Conservation (phyloP, 768 basidiomycete genomes). For the Tephrocybe sp. region DNA sequence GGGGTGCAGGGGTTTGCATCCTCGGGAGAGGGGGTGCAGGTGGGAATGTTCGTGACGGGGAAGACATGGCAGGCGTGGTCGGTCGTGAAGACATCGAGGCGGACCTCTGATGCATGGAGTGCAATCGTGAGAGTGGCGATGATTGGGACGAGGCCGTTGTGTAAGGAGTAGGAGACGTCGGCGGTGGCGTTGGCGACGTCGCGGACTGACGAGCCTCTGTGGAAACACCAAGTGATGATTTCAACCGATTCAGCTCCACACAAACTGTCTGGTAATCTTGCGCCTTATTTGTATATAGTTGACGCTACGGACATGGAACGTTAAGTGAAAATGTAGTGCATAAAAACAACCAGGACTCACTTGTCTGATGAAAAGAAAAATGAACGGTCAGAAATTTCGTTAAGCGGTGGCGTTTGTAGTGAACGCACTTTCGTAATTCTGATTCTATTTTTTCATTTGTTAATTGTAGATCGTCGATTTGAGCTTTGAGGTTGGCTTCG, state of each 20-base stretch:
- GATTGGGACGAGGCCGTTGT: conserved; percentile 34
- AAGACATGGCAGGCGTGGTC: conserved; percentile 43
- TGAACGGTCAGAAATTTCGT: conserved; percentile 19
- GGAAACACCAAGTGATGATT: conserved; percentile 40
- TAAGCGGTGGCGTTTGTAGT: conserved; percentile 12
- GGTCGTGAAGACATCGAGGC: conserved; percentile 53
- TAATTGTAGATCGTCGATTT: conserved; percentile 65
- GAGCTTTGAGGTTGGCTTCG: conserved; percentile 62
- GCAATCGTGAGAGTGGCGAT: conserved; percentile 47
- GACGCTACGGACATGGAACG: conserved; percentile 44
- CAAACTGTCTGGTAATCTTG: conserved; percentile 72
- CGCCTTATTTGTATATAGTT: conserved; percentile 63
- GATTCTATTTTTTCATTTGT: conserved; percentile 60
- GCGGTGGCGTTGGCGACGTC: conserved; percentile 34
- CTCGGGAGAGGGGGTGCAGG: conserved; percentile 32
- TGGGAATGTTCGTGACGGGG: conserved; percentile 41
- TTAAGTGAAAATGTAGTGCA: conserved; percentile 10
- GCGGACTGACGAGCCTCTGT: conserved; percentile 32
- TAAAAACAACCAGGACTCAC: conserved; percentile 40
- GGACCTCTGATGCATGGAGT: conserved; percentile 56
- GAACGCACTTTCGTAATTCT: conserved; percentile 70
- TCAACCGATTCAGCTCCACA: conserved; percentile 61
- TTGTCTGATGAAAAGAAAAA: conserved; percentile 45
- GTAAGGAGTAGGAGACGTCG: conserved; percentile 37
- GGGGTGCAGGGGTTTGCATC: conserved; percentile 35